phyloP scores from a whole-genome alignment of 495 filamentous ascomycete genomes.

The Lophiotrema nucula region DNA sequence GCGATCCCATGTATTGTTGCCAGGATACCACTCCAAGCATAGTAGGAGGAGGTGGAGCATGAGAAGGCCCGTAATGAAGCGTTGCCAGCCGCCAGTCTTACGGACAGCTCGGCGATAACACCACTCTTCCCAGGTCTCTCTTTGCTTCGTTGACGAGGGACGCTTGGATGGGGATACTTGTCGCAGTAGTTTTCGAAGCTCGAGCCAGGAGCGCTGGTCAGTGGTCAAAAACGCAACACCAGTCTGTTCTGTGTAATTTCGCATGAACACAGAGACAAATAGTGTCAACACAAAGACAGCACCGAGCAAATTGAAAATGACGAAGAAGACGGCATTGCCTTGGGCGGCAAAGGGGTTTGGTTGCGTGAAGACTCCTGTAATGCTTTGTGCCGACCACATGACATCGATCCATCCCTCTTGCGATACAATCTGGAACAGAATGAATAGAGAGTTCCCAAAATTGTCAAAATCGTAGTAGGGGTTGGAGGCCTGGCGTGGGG shows the following conservation, averaged over 20 bases:
- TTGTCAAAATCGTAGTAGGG: constrained; percentile 91
- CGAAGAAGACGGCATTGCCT: constrained; percentile 89
- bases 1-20: constrained; percentile 61
- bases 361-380: constrained; percentile 73
- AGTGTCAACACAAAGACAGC: constrained; percentile 97
- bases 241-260: constrained; percentile 98
- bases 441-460: constrained; percentile 87
- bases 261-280: constrained; percentile 99
- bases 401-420: constrained; percentile 97
- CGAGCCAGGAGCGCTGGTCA: constrained; percentile 95
- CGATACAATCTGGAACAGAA: constrained; percentile 98
- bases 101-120: constrained; percentile 92
- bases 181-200: constrained; percentile 86
- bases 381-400: constrained; percentile 76
- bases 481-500: constrained; percentile 76
- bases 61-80: constrained; percentile 71
- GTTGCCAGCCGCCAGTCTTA: constrained; percentile 92
- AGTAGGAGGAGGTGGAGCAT: constrained; percentile 81
- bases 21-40: constrained; percentile 80
- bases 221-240: constrained; percentile 95
- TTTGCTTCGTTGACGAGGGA: constrained; percentile 69
- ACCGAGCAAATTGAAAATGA: constrained; percentile 93
- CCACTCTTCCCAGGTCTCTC: constrained; percentile 79
- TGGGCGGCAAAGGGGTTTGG: constrained; percentile 65
- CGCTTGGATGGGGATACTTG: constrained; percentile 93